Percentiles rank a stretch among this genome's conserved stretches.
phyloP scores from a whole-genome alignment of 805 yeast genomes.

The Brettanomyces bruxellensis region DNA sequence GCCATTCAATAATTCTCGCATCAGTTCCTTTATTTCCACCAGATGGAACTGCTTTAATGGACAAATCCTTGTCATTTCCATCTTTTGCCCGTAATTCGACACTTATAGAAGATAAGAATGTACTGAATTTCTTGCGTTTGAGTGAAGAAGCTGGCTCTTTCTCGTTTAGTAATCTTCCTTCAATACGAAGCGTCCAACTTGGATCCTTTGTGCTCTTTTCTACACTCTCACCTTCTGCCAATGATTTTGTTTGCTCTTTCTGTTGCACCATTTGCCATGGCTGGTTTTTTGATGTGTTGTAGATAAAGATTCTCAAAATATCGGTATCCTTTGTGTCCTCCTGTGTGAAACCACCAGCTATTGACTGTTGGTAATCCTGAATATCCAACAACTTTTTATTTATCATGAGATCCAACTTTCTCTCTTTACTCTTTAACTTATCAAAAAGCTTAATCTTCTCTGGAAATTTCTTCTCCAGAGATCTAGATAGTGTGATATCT shows the following conservation, averaged over 20 bases:
- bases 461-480: conserved; percentile 23
- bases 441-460: conserved; percentile 59
- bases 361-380: conserved; percentile 53
- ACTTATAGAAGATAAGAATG: conserved; percentile 75
- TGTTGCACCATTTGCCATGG: conserved; percentile 58
- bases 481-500: conserved; percentile 24
- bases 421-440: conserved; percentile 72
- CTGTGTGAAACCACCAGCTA: conserved; percentile 33
- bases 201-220: conserved; percentile 21
- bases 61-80: conserved; percentile 15
- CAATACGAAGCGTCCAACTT: conserved; percentile 80
- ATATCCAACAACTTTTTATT: conserved; percentile 79
- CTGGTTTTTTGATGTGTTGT: conserved; percentile 77
- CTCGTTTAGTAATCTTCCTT: conserved; percentile 63
- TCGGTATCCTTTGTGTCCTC: conserved; percentile 41
- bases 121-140: conserved; percentile 55
- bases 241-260: background rate
- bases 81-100: conserved; percentile 50
- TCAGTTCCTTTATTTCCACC: conserved; percentile 21
- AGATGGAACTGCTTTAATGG: conserved; percentile 8
- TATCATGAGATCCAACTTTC: conserved; percentile 67
- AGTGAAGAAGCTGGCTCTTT: conserved; percentile 38
- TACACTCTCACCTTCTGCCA: conserved; percentile 9
- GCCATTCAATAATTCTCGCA: conserved; percentile 75
- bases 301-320: conserved; percentile 67